These are phyloP conservation scores for Dictyostelium brefeldianum DNA, from an alignment of 78 protist species.

Conservation along the genomic window DNA sequence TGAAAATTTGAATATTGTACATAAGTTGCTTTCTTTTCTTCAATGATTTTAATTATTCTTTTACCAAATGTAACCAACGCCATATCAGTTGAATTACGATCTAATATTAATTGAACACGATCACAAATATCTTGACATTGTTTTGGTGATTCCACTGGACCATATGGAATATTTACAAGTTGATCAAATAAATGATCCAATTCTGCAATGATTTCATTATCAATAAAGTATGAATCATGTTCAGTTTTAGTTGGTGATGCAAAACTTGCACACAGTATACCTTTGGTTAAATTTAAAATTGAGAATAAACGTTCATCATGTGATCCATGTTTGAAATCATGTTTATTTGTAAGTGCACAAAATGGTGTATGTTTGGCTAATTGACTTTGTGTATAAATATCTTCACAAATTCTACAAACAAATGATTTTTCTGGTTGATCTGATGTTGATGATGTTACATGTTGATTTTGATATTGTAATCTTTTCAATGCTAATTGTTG, in stretches of 20 bases:
- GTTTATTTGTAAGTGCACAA: slow-evolving; percentile 46
- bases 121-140: slow-evolving; percentile 40
- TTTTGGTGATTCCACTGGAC: slow-evolving; percentile 19
- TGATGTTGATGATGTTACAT: neutral
- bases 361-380: slow-evolving; percentile 42
- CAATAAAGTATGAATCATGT: slow-evolving; percentile 22
- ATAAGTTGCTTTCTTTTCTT: slow-evolving; percentile 55
- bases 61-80: slow-evolving; percentile 54
- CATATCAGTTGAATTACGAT: neutral
- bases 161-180: slow-evolving; percentile 5
- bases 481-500: neutral
- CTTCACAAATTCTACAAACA: slow-evolving; percentile 80
- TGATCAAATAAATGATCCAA: slow-evolving; percentile 19
- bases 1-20: slow-evolving; percentile 58
- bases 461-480: slow-evolving; percentile 14
- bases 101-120: neutral
- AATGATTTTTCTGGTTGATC: slow-evolving; percentile 19
- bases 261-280: slow-evolving; percentile 13
- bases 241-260: slow-evolving; percentile 12
- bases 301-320: slow-evolving; percentile 62
- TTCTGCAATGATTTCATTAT: slow-evolving; percentile 43
- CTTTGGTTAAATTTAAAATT: slow-evolving; percentile 18
- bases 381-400: slow-evolving; percentile 21
- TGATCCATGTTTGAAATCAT: slow-evolving; percentile 49
- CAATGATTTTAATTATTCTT: slow-evolving; percentile 52